phyloP scores from a whole-genome alignment of 768 basidiomycete species.

The Roridomyces roridus region DNA sequence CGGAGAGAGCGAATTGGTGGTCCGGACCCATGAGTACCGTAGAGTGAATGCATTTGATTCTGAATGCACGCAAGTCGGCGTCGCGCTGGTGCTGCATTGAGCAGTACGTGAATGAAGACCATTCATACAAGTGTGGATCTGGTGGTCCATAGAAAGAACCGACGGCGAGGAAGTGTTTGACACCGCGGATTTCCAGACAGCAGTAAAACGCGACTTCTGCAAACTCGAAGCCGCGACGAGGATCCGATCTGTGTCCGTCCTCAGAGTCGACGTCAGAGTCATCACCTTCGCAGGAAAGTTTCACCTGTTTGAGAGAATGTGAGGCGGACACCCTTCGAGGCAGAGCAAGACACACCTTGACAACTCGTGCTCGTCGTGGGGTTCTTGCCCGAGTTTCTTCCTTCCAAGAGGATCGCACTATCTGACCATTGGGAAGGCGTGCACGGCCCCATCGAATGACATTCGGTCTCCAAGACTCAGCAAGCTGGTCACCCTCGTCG shows the following conservation, averaged over 20 bases:
- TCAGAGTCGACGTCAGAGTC: too few species aligned
- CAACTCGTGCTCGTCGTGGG: neutral
- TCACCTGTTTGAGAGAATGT: neutral
- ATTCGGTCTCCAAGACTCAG: neutral
- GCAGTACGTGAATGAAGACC: neutral
- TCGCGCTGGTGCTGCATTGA: neutral
- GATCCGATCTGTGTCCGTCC: too few species aligned
- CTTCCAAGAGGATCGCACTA: neutral
- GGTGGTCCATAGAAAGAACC: slow-evolving; percentile 3
- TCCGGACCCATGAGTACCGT: slow-evolving; percentile 7
- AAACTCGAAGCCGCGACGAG: neutral
- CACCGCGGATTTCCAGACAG: neutral
- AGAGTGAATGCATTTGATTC: neutral
- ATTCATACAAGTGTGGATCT: neutral
- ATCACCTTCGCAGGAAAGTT: neutral
- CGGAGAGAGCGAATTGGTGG: neutral
- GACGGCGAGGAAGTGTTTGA: neutral
- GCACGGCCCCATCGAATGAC: neutral
- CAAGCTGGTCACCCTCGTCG: neutral
- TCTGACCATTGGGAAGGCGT: neutral
- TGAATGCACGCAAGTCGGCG: slow-evolving; percentile 1
- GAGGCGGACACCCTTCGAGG: neutral
- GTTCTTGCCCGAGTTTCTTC: neutral
- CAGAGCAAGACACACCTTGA: neutral
- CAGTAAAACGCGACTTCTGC: slow-evolving; percentile 2